phyloP scores from a whole-genome alignment of 495 filamentous ascomycete genomes.

The Clohesyomyces aquaticus region DNA sequence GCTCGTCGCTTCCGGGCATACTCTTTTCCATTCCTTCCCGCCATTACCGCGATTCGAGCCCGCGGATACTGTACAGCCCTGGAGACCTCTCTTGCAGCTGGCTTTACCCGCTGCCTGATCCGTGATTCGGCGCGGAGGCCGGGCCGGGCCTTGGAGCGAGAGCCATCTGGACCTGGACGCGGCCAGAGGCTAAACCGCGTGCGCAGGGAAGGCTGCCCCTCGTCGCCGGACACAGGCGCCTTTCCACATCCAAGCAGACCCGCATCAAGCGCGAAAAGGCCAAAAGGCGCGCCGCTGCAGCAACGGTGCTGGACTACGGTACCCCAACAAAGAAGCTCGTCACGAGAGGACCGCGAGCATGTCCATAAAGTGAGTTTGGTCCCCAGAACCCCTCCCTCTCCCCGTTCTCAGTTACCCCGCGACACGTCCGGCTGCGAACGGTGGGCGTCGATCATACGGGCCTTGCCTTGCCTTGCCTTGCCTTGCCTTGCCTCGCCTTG shows the following conservation, averaged over 20 bases:
- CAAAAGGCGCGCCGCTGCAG: conserved; percentile 15
- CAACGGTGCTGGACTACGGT: neutral
- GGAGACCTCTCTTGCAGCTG: conserved; percentile 16
- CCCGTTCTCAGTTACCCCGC: conserved; percentile 27
- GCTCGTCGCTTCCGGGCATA: too few relatives aligned
- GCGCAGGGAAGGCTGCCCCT: conserved; percentile 1
- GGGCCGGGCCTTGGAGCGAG: conserved; percentile 17
- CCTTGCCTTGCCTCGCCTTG: too few relatives aligned
- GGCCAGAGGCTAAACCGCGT: too few relatives aligned
- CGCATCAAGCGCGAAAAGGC: conserved; percentile 9
- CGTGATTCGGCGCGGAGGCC: conserved; percentile 34
- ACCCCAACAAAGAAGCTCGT: neutral
- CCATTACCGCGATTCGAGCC: neutral
- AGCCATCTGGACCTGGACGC: too few relatives aligned
- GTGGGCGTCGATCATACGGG: too few relatives aligned
- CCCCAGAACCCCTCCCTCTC: neutral
- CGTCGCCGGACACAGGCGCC: conserved; percentile 1
- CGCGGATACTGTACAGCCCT: too few relatives aligned
- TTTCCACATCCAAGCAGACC: conserved; percentile 21
- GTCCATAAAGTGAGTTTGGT: conserved; percentile 42
- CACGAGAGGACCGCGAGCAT: conserved; percentile 23
- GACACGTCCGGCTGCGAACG: conserved; percentile 6
- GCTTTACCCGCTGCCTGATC: conserved; percentile 30
- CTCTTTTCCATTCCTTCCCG: neutral
- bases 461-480: too few relatives aligned